Evolutionary conservation across 495 filamentous ascomycete genomes (phyloP), one percentile per base, ranked within the genome.

Genomic region (Aspergillus bertholletiae): DNA sequence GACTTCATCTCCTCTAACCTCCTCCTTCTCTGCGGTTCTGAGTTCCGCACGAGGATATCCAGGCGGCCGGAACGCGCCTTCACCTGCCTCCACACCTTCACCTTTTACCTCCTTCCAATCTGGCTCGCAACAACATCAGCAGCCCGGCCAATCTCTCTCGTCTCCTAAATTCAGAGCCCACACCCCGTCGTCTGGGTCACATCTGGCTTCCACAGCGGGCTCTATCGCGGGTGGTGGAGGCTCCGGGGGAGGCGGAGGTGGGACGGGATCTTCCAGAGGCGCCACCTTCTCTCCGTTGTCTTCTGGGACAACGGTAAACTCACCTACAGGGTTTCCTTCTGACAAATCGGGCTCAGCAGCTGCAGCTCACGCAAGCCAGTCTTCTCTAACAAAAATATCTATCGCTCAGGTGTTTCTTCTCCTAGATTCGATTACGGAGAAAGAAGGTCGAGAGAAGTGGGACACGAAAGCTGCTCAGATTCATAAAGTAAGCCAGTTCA

Each of bases 361-460:
- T 57, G 57, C 61, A 34, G 66, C 70, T 51, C 72, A 72, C 63
- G 68, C 72, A 23, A 75, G 75, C 55, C 77, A 80, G 63, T 80
- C 79, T 9, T 82, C 79, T 11, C 69, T 82, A 23, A 74, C 89
- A 39, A 96, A 91, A 68, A 93, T 99, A 68, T 90, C 90, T 53
- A 86, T 95, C 61, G 91, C 93, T 52, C 95, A 99, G 78, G 84
- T 97, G 52, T 95, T 92, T 73, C 80, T 99, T 54, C 82, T 97
- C 32, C 81, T 99, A 54, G 93, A 91, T 75, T 89, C 89, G 23
- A 88, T 96, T 66, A 96, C 90, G 64, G 92, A 97, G 71, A 92
- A 90, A 70, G 89, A 93, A 71, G 82, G 84, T 52, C 87, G 88
- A 68, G 81, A 86, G 59, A 96, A 95, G 90, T 97, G 91, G 89